Base-by-base conservation (phyloP, 129 eudicot species). In the Arctium lappa region DNA sequence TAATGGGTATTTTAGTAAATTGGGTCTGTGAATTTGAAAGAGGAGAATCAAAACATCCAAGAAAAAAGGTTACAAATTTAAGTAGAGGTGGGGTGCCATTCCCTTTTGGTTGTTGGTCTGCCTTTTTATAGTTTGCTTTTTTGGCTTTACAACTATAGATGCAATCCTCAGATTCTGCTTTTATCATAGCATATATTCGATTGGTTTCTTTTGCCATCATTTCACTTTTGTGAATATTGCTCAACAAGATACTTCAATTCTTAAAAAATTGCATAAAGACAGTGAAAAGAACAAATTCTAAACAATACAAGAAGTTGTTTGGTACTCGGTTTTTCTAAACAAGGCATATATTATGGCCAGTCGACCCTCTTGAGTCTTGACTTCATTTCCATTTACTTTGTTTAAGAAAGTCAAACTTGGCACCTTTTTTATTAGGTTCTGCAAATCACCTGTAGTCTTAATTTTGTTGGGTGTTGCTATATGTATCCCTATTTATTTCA, bases 111-210 rank as follows among this genome's bases (percentile, higher is more conserved):
- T 79, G 68, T 79, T 79, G 83, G 83, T 79, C 83, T 84, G 84
- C 87, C 83, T 84, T 78, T 84, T 78, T 34, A 84, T 60, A 60
- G 69, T 79, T 22, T 60, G 70, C 80, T 73, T 84, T 79, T 73
- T 65, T 44, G 75, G 84, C 87, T 84, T 84, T 84, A 84, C 87
- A 84, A 84, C 87, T 80, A 66, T 77, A 83, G 66, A 69, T 82
- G 81, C 76, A 76, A 66, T 76, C 76, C 70, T 75, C 31, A 75
- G 33, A 84, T 84, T 84, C 53, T 40, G 73, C 83, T 84, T 84
- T 78, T 18, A 33, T 77, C 36, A 72, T 72, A 50, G 70, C 34
- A 84, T 79, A 84, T 73, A 79, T 84, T 84, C 76, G 10, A 72
- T 84, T 50, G 74, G 60, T 29, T 56, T 38, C 87, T 84, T 78